phyloP scores from a whole-genome alignment of 257 asterid genomes.

The Solanum chiquidenum region DNA sequence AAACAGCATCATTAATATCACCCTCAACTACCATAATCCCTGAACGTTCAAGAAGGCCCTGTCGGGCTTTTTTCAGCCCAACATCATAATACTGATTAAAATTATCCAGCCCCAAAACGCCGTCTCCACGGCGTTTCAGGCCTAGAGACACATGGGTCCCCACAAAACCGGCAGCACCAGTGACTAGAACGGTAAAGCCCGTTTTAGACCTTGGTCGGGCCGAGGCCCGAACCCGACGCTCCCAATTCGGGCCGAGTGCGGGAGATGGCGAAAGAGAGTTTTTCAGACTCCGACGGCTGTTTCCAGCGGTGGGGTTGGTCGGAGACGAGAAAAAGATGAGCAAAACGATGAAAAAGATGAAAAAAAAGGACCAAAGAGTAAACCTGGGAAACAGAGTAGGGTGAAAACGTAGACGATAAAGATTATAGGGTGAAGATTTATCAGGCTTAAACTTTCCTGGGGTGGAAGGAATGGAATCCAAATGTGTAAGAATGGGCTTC shows the following conservation, averaged over 20 bases:
- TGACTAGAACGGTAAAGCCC: constrained; percentile 54
- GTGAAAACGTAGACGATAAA: constrained; percentile 53
- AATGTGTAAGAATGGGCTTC: constrained; percentile 53
- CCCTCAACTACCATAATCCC: constrained; percentile 50
- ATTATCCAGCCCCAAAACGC: constrained; percentile 73
- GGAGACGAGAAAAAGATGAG: constrained; percentile 42
- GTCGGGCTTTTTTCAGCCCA: constrained; percentile 73
- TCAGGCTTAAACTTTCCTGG: constrained; percentile 54
- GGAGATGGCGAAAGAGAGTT: neutral
- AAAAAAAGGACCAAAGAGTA: constrained; percentile 55
- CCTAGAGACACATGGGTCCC: constrained; percentile 61
- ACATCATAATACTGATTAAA: constrained; percentile 57
- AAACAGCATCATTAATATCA: constrained; percentile 46
- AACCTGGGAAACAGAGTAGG: constrained; percentile 34
- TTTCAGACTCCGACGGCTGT: constrained; percentile 15
- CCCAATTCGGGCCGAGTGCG: constrained; percentile 33
- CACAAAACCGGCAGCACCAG: constrained; percentile 83
- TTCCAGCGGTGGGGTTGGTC: constrained; percentile 12
- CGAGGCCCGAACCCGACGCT: constrained; percentile 41
- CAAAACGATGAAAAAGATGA: constrained; percentile 33
- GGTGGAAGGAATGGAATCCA: constrained; percentile 55
- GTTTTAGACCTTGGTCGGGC: constrained; percentile 41
- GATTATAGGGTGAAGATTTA: constrained; percentile 31
- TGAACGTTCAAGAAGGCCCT: constrained; percentile 31
- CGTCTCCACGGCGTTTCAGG: constrained; percentile 61